Conservation (phyloP, 441 rosid species). For the Euphorbia celastroides region DNA sequence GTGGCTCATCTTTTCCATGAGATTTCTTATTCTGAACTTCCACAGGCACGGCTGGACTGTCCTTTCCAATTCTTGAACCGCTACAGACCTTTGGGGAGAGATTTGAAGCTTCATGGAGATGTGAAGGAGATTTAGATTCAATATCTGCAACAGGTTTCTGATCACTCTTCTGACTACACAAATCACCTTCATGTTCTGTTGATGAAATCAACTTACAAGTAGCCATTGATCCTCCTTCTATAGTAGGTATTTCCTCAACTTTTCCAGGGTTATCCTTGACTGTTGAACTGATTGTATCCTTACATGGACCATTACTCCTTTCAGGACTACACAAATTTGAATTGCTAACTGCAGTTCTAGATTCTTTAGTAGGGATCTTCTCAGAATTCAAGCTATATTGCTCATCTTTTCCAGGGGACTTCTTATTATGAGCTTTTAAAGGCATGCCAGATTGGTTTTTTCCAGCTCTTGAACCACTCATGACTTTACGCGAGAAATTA, state of each 20-base stretch:
- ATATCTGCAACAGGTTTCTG: conserved; percentile 20
- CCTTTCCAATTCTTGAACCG: conserved; percentile 37
- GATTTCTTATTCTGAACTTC: conserved; percentile 37
- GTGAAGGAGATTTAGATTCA: conserved; percentile 29
- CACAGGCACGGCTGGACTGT: conserved; percentile 30
- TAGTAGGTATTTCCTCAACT: conserved; percentile 9
- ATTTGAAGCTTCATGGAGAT: conserved; percentile 34
- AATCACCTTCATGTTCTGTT: not conserved
- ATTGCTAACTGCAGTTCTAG: conserved; percentile 12
- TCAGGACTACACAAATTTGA: conserved; percentile 17
- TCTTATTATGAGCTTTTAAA: conserved; percentile 37
- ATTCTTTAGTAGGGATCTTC: conserved; percentile 20
- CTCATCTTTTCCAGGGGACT: conserved; percentile 31
- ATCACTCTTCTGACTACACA: not conserved
- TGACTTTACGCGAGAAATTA: conserved; percentile 30
- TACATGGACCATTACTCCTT: conserved; percentile 9
- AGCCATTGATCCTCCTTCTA: not conserved
- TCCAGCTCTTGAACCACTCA: conserved; percentile 33
- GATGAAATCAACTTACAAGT: not conserved
- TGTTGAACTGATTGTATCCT: conserved; percentile 15
- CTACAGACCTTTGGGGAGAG: conserved; percentile 28
- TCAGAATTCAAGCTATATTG: conserved; percentile 31
- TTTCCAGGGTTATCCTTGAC: conserved; percentile 11
- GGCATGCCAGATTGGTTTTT: conserved; percentile 33
- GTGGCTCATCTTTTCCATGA: no score